Base-by-base conservation (phyloP, 257 asterid species). In the Solanum bukasovii region DNA sequence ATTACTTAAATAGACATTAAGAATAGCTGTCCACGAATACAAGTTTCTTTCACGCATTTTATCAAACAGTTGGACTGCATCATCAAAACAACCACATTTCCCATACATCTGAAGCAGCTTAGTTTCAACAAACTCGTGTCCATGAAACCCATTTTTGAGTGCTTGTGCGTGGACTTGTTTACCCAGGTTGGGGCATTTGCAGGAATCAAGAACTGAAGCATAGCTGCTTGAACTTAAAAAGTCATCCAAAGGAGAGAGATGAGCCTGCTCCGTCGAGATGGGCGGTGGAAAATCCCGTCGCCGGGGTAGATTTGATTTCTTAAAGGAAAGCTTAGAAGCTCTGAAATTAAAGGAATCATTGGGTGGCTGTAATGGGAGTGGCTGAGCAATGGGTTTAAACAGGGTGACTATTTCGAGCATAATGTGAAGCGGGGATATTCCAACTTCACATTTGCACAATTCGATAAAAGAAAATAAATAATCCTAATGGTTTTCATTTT, bases 161-260 rank as follows among this genome's bases (percentile, higher is more conserved):
- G 93, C 63, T 89, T 96, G 98, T 2, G 94, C 94, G 86, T 96
- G 99, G 65, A 94, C 86, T 86, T 94, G 96, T 88, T 90, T 90
- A 14, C 97, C 98, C 37, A 81, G 83, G 2, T 73, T 14, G 8
- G 91, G 91, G 84, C 90, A 90, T 83, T 38, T 78, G 91, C 97
- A 94, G 67, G 93, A 92, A 21, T 94, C 96, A 49, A 95, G 94
- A 44, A 87, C 89, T 6, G 94, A 88, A 68, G 96, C 97, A 84
- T 92, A 95, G 79, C 83, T 77, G 35, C 93, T 91, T 73, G 98
- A 92, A 89, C 86, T 91, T 13, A 89, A 67, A 1, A 75, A 84
- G 87, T 87, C 91, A 84, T 84, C 73, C 79, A 89, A 89, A 18
- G 13, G 25, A 63, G 72, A 77, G 25, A 77, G 42, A 11, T 37